phyloP scores from a whole-genome alignment of 805 yeast genomes.

The Candida insectalens region DNA sequence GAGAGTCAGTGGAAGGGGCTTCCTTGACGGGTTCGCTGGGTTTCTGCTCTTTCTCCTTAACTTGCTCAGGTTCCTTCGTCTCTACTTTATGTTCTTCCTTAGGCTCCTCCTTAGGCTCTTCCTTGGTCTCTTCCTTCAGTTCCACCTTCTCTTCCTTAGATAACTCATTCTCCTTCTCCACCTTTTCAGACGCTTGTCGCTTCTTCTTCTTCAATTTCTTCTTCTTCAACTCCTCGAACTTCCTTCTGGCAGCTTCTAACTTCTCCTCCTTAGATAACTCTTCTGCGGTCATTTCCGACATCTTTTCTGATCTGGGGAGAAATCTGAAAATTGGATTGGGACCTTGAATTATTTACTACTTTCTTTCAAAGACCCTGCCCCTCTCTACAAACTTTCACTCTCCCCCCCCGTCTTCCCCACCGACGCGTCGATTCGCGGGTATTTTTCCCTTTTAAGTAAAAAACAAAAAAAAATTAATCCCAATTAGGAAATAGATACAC shows the following conservation, averaged over 20 bases:
- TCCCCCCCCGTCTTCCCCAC: too few species aligned
- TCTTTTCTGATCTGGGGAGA: too few species aligned
- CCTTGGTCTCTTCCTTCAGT: constrained; percentile 2
- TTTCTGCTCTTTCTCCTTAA: background rate
- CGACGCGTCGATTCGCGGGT: too few species aligned
- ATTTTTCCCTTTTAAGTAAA: too few species aligned
- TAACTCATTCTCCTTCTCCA: constrained; percentile 3
- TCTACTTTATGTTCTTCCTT: constrained; percentile 1
- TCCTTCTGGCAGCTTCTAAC: constrained; percentile 27
- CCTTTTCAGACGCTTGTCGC: constrained; percentile 11
- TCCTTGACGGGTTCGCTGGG: background rate
- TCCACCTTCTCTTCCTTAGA: constrained; percentile 4
- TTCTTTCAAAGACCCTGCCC: too few species aligned
- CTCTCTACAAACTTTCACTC: too few species aligned
- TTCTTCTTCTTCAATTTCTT: constrained; percentile 19
- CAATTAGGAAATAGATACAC: too few species aligned
- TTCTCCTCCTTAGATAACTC: constrained; percentile 24
- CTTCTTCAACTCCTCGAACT: constrained; percentile 24
- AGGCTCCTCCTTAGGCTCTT: constrained; percentile 4
- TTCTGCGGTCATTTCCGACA: constrained; percentile 12
- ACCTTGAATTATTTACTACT: too few species aligned
- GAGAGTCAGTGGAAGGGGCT: too few species aligned
- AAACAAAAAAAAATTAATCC: too few species aligned
- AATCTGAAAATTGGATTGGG: background rate
- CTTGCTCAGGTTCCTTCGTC: background rate